A percentile compares a stretch with the other conserved stretches of the same genome.
Evolutionary conservation across 208 protist genomes (phyloP).

Genomic region (Trypanosoma vivax): DNA sequence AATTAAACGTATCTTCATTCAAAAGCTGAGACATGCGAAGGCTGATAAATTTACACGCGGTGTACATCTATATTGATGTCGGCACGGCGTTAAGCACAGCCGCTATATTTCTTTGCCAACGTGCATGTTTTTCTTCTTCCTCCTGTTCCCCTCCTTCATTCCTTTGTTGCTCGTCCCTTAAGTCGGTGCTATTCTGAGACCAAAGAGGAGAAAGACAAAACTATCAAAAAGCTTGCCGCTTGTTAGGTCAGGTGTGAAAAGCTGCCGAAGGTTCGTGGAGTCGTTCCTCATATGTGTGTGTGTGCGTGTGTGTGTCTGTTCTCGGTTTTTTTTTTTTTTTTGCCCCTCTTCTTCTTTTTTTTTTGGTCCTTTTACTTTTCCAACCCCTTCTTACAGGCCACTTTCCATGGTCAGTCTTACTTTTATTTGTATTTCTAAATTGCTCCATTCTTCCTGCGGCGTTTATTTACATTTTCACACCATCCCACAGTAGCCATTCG

Average conservation of each 20-base stretch:
- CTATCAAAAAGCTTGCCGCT: neutral
- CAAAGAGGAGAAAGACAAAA: neutral
- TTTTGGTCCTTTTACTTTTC: conserved; percentile 1
- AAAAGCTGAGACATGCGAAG: no score
- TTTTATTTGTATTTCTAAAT: conserved; percentile 14
- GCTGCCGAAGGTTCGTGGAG: no score
- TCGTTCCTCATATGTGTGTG: neutral
- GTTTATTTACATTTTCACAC: conserved; percentile 1
- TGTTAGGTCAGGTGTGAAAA: no score
- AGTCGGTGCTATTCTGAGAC: no score
- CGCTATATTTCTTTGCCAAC: no score
- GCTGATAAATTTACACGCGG: no score
- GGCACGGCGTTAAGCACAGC: no score
- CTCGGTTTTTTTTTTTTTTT: conserved; percentile 15
- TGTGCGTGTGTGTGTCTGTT: conserved; percentile 3
- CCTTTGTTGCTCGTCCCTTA: no score
- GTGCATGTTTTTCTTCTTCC: no score
- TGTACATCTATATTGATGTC: no score
- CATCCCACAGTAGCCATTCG: neutral
- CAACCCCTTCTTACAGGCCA: conserved; percentile 8
- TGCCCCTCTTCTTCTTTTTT: conserved; percentile 5
- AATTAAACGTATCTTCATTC: no score
- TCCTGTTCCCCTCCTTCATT: no score
- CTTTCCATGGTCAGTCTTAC: neutral
- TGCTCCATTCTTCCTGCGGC: conserved; percentile 1